Base-by-base conservation (phyloP, 805 yeast species). In the Starmerella roubikii region DNA sequence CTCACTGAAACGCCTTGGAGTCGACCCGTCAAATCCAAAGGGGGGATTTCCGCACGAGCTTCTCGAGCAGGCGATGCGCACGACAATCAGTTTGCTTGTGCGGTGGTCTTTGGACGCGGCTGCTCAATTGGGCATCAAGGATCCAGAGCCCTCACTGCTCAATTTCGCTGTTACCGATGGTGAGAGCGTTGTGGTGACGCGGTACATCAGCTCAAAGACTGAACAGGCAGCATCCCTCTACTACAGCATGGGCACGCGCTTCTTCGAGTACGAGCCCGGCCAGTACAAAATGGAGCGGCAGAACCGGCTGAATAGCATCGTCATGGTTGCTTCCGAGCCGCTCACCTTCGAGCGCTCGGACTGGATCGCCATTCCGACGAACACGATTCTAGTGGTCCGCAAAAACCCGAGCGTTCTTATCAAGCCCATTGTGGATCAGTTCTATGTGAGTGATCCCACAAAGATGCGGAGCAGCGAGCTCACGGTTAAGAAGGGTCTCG, bases 121-220 rank as follows among this genome's bases (percentile, higher is more conserved):
- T 1, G 48, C 54, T 6, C 69, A 63, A 37, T 42, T 48, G 18
- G 48, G 45, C 5, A 25, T 50, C 19, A 51, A 47, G 13, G 52
- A 50, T 3, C 54, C 57, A 2, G 91, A 79, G 50, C 98, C 98
- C 0, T 82, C 93, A 4, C 61, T 91, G 42, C 62, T 88, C 49
- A 88, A 91, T 57, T 83, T 91, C 58, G 98, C 98, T 1, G 86
- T 86, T 12, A 86, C 97, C 0, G 96, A 91, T 57, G 96, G 97
- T 11, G 71, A 72, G 32, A 69, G 81, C 8, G 83, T 86, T 9
- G 86, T 88, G 9, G 88, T 84, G 2, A 73, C 91, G 4, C 65
- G 98, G 37, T 91, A 91, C 56, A 79, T 91, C 39, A 79, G 93
- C 1, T 83, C 95, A 2, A 74, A 71, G 49, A 76, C 81, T 1